Conservation (phyloP, 2,329 filamentous ascomycete genomes). For the Clonostachys solani region DNA sequence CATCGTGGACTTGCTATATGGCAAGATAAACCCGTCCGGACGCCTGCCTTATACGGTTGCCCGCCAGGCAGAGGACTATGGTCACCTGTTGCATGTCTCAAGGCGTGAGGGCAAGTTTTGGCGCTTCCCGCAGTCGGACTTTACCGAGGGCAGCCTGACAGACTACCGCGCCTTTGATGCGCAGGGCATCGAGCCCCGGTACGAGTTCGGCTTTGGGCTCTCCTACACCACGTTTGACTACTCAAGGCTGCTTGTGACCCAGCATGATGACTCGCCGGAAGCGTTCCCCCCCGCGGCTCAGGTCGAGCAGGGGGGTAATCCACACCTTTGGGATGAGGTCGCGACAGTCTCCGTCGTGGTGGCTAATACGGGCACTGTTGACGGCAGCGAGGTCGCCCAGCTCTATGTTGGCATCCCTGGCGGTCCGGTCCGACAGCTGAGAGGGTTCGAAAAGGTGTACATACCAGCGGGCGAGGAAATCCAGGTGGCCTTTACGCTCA, state of each 20-base stretch:
- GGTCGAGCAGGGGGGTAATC: conserved; percentile 36
- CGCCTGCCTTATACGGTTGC: conserved; percentile 60
- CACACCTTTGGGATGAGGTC: conserved; percentile 42
- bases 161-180: conserved; percentile 53
- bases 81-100: conserved; percentile 27
- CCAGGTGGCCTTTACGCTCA: conserved; percentile 47
- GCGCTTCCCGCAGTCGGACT: conserved; percentile 46
- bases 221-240: conserved; percentile 51
- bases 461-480: conserved; percentile 38
- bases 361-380: conserved; percentile 32
- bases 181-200: conserved; percentile 41
- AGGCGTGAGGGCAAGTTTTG: conserved; percentile 33
- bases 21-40: conserved; percentile 50
- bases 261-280: not conserved
- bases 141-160: conserved; percentile 44
- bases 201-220: conserved; percentile 53
- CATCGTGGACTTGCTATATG: conserved; percentile 53
- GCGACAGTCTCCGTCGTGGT: conserved; percentile 30
- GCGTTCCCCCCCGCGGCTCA: conserved; percentile 29
- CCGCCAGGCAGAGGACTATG: conserved; percentile 51
- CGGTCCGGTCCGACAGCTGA: conserved; percentile 52
- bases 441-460: conserved; percentile 60
- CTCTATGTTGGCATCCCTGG: conserved; percentile 42
- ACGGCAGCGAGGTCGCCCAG: conserved; percentile 42
- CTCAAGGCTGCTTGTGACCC: conserved; percentile 31